A percentile compares a stretch with the other conserved stretches of the same genome.
These are phyloP conservation scores for Westerdykella ornata DNA, from an alignment of 2,329 filamentous ascomycete species.

Conservation along the genomic window DNA sequence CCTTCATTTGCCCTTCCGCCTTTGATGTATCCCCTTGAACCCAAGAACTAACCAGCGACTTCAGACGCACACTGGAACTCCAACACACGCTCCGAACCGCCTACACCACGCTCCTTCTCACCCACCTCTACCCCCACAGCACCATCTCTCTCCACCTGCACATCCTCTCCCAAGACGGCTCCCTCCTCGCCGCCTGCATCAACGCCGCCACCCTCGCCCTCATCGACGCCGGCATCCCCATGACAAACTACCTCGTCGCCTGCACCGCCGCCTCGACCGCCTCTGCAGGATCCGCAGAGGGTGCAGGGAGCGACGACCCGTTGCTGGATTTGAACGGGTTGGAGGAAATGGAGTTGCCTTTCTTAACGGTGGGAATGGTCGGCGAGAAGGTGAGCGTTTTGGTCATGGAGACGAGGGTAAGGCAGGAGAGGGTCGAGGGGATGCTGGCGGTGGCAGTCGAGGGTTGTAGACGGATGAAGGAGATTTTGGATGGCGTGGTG, in stretches of 20 bases:
- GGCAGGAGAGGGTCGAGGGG: conserved; percentile 72
- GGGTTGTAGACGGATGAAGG: conserved; percentile 78
- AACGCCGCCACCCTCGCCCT: conserved; percentile 89
- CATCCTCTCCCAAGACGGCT: conserved; percentile 84
- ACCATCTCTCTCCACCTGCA: conserved; percentile 79
- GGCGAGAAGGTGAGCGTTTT: conserved; percentile 74
- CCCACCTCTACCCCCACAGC: conserved; percentile 80
- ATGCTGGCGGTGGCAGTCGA: conserved; percentile 92
- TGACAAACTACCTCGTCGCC: conserved; percentile 84
- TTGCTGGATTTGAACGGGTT: conserved; percentile 70
- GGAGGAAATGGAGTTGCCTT: conserved; percentile 84
- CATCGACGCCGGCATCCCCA: conserved; percentile 90
- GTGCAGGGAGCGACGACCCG: conserved; percentile 66
- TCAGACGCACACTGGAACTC: conserved; percentile 72
- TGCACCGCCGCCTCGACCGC: conserved; percentile 75
- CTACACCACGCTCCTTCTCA: conserved; percentile 71
- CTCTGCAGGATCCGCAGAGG: conserved; percentile 47
- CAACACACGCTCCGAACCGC: conserved; percentile 71
- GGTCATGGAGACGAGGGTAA: conserved; percentile 83
- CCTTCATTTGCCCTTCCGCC: conserved; percentile 1
- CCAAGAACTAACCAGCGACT: neutral
- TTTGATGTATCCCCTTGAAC: no score
- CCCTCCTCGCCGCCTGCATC: conserved; percentile 77
- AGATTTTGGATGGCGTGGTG: conserved; percentile 74
- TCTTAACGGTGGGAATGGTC: conserved; percentile 76